Evolutionary conservation across 2,329 filamentous ascomycete species (phyloP), one percentile per base, ranked within the genome.

Genomic region (Fusarium clavum): DNA sequence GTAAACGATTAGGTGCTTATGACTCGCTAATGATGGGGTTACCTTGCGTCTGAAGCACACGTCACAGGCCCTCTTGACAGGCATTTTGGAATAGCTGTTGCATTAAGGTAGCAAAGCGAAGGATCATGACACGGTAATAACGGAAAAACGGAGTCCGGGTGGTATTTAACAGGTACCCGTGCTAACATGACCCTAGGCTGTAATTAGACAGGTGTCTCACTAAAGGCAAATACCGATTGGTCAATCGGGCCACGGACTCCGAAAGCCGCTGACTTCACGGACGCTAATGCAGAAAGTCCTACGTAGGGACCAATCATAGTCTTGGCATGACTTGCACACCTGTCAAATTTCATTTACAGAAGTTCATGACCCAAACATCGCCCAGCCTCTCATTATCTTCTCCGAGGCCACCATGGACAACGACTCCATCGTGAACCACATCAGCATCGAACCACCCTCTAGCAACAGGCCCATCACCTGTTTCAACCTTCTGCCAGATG

Each of bases 391-490:
- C 13, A 0, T 61, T 61, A 44, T 53, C 38, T 5, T 61, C 57
- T 1, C 45, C 45, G 7, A 61, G 57, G 3, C 59, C 59, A 1
- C 59, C 59, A 27, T 61, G 38, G 0, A 61, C 7, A 16, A 61
- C 4, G 7, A 44, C 16, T 1, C 4, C 10, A 29, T 44, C 27
- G 10, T 29, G 27, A 11, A 29, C 27, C 27, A 8, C 4, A 16
- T 61, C 38, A 22, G 56, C 38, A 6, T 61, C 56, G 5, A 61
- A 61, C 59, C 59, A 61, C 2, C 59, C 56, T 1, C 59, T 43
- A 2, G 56, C 56, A n/a, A 24, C 56, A 22, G 59, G 59, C 1
- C 6, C 29, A 0, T 22, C 18, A 7, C 16, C 11, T 2, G n/a
- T 11, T 1, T 53, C 20, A 6, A 45, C 10, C 3, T 6, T 61